phyloP scores from a whole-genome alignment of 2,329 filamentous ascomycete species.

The Fusarium gaditjirri region DNA sequence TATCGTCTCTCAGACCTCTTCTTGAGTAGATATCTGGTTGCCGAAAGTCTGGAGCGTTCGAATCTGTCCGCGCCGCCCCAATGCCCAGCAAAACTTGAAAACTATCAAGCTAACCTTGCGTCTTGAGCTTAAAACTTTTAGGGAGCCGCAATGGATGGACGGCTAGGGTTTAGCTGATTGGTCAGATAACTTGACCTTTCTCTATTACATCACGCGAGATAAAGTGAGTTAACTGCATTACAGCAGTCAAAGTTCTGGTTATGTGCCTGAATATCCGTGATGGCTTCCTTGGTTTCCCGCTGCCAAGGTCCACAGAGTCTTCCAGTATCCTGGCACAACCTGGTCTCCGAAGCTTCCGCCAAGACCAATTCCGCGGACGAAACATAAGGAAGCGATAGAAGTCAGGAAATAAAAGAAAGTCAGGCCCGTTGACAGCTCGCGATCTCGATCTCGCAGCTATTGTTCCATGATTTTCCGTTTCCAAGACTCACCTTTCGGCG shows the following conservation, averaged over 20 bases:
- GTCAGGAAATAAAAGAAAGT: neutral
- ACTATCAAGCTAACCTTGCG: conserved; percentile 22
- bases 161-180: conserved; percentile 19
- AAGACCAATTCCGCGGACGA: conserved; percentile 28
- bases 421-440: neutral
- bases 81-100: conserved; percentile 21
- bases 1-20: neutral
- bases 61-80: conserved; percentile 25
- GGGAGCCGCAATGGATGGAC: conserved; percentile 7
- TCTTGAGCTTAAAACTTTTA: conserved; percentile 14
- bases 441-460: conserved; percentile 40
- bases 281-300: conserved; percentile 35
- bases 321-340: conserved; percentile 31
- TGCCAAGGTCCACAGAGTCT: conserved; percentile 33
- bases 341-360: conserved; percentile 36
- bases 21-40: conserved; percentile 11
- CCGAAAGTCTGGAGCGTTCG: conserved; percentile 40
- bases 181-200: conserved; percentile 2
- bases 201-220: conserved; percentile 10
- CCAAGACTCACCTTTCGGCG: conserved; percentile 13
- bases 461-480: conserved; percentile 8
- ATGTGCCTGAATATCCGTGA: conserved; percentile 30
- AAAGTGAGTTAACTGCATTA: neutral
- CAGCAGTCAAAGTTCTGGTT: neutral
- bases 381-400: conserved; percentile 6